These are phyloP conservation scores for Melanomma pulvis-pyrius DNA, from an alignment of 495 filamentous ascomycete species.

Conservation along the genomic window DNA sequence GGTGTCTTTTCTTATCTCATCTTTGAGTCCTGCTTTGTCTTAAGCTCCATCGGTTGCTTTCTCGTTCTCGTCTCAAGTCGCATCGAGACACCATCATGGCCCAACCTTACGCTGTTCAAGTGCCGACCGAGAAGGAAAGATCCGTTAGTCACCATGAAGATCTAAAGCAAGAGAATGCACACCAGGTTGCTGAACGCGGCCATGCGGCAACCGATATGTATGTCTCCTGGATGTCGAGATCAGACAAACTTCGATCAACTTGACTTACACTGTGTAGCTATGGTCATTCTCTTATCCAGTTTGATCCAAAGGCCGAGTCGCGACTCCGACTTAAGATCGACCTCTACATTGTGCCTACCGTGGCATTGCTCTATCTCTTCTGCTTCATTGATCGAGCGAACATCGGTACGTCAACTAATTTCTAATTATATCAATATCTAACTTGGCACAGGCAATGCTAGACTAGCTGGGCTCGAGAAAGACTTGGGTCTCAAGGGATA, in stretches of 20 bases:
- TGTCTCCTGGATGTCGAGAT: constrained; percentile 24
- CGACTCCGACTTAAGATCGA: constrained; percentile 54
- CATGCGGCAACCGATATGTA: constrained; percentile 64
- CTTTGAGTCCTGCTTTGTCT: background rate
- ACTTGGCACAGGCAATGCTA: constrained; percentile 46
- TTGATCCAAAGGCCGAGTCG: constrained; percentile 63
- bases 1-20: background rate
- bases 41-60: background rate
- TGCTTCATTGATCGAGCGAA: constrained; percentile 55
- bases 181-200: constrained; percentile 60
- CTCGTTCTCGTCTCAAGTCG: background rate
- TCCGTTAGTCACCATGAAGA: constrained; percentile 21
- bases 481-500: constrained; percentile 41
- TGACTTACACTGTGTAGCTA: constrained; percentile 46
- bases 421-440: background rate
- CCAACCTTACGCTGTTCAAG: background rate
- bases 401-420: constrained; percentile 33
- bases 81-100: background rate
- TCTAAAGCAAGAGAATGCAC: constrained; percentile 40
- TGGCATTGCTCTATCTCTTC: constrained; percentile 55
- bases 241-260: background rate
- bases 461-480: constrained; percentile 55
- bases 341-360: constrained; percentile 52
- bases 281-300: constrained; percentile 58
- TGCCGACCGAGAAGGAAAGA: constrained; percentile 14